Percentiles rank a stretch among this genome's conserved stretches.
Evolutionary conservation across 495 filamentous ascomycete species (phyloP).

Genomic region (Tetracladium setigerum): DNA sequence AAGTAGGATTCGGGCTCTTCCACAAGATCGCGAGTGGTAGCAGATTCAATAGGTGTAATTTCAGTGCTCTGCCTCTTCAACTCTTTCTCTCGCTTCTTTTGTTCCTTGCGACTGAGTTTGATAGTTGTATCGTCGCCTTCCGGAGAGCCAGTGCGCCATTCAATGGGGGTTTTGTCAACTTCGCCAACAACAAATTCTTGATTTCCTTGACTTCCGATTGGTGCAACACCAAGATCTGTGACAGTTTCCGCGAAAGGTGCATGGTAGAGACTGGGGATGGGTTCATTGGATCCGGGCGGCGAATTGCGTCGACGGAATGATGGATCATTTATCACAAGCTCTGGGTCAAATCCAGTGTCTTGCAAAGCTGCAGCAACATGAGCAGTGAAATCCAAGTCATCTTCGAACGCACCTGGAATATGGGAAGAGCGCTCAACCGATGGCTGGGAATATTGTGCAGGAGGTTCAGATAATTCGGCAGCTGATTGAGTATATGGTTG

Average conservation of each 20-base stretch:
- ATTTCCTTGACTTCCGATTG: neutral
- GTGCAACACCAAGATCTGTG: constrained; percentile 24
- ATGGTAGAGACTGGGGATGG: constrained; percentile 27
- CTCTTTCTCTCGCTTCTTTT: constrained; percentile 27
- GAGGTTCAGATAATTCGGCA: neutral
- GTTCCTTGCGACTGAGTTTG: constrained; percentile 29
- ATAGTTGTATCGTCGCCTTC: constrained; percentile 17
- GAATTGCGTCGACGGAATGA: constrained; percentile 55
- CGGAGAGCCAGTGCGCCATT: constrained; percentile 16
- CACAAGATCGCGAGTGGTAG: constrained; percentile 8
- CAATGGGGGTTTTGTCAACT: constrained; percentile 10
- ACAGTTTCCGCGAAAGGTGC: constrained; percentile 37
- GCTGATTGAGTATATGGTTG: neutral
- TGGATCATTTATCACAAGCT: constrained; percentile 60
- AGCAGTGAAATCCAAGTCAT: constrained; percentile 63
- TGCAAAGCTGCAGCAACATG: constrained; percentile 61
- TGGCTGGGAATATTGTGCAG: constrained; percentile 13
- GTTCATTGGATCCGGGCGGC: constrained; percentile 51
- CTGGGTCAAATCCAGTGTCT: constrained; percentile 62
- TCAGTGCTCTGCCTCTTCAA: constrained; percentile 20
- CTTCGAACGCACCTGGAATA: constrained; percentile 42
- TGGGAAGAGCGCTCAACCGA: constrained; percentile 15
- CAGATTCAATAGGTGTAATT: constrained; percentile 6
- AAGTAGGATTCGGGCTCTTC: constrained; percentile 33
- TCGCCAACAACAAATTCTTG: constrained; percentile 16